A percentile compares a stretch with the other conserved stretches of the same genome.
These are phyloP conservation scores for Xylaria nigripes DNA, from an alignment of 495 filamentous ascomycete genomes.

Conservation along the genomic window DNA sequence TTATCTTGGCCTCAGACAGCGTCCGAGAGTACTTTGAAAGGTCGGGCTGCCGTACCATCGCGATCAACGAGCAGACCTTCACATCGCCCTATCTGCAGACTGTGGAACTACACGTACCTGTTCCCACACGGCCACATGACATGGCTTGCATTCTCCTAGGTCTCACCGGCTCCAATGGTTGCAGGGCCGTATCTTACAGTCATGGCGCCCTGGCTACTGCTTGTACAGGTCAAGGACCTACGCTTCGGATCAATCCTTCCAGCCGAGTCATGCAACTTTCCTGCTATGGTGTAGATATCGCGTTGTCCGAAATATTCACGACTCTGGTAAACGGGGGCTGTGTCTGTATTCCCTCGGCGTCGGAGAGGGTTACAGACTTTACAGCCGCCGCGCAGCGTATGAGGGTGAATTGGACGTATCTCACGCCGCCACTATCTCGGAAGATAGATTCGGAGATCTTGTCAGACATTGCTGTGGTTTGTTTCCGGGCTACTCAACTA, in stretches of 20 bases:
- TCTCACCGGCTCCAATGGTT: constrained; percentile 24
- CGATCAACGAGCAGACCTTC: constrained; percentile 26
- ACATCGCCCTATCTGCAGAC: constrained; percentile 29
- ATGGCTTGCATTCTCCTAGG: constrained; percentile 39
- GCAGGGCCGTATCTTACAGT: constrained; percentile 36
- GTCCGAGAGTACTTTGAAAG: constrained; percentile 19
- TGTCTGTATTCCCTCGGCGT: constrained; percentile 41
- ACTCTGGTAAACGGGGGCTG: constrained; percentile 49
- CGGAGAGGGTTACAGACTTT: constrained; percentile 31
- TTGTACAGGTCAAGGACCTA: constrained; percentile 40
- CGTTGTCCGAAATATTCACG: constrained; percentile 57
- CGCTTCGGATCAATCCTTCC: constrained; percentile 38
- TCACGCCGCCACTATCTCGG: constrained; percentile 38
- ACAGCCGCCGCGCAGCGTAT: constrained; percentile 36
- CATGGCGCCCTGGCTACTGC: constrained; percentile 37
- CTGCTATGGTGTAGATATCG: constrained; percentile 61
- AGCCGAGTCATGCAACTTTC: constrained; percentile 60
- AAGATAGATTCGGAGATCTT: constrained; percentile 33
- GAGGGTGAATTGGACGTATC: constrained; percentile 42
- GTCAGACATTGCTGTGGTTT: constrained; percentile 34
- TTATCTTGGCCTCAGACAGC: constrained; percentile 32
- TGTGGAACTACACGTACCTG: constrained; percentile 15
- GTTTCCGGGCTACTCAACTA: constrained; percentile 37
- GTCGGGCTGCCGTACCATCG: constrained; percentile 29
- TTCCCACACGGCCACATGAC: constrained; percentile 24